These are phyloP conservation scores for Exophiala sideris DNA, from an alignment of 2,329 filamentous ascomycete species.

Conservation along the genomic window DNA sequence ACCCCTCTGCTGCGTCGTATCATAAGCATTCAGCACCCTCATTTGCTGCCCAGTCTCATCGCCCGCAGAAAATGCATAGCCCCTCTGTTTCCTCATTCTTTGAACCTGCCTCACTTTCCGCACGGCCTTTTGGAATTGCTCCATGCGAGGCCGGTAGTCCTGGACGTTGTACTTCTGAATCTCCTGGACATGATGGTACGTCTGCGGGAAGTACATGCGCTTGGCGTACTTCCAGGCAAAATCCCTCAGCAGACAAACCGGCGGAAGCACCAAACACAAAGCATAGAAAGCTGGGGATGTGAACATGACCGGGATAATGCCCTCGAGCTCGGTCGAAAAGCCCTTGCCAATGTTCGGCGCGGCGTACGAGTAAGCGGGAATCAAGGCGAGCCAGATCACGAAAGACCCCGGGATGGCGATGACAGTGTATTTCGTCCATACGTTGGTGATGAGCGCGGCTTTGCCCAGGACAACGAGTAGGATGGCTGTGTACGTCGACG, in stretches of 20 bases:
- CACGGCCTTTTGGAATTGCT: slow-evolving; percentile 99
- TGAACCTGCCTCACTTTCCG: slow-evolving; percentile 97
- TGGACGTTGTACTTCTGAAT: slow-evolving; percentile 99
- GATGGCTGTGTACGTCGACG: slow-evolving; percentile 89
- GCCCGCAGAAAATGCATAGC: slow-evolving; percentile 96
- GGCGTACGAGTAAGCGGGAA: slow-evolving; percentile 81
- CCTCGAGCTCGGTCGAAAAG: slow-evolving; percentile 80
- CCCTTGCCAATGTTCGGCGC: slow-evolving; percentile 73
- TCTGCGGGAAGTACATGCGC: slow-evolving; percentile 93
- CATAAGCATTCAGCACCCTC: slow-evolving; percentile 91
- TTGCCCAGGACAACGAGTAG: slow-evolving; percentile 91
- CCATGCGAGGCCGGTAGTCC: slow-evolving; percentile 97
- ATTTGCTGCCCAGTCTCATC: slow-evolving; percentile 82
- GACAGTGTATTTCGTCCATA: slow-evolving; percentile 98
- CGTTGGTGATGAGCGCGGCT: slow-evolving; percentile 88
- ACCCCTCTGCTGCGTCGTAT: slow-evolving; percentile 88
- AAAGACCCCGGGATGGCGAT: slow-evolving; percentile 93
- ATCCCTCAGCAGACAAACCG: slow-evolving; percentile 80
- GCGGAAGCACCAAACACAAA: slow-evolving; percentile 75
- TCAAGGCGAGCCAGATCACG: slow-evolving; percentile 84
- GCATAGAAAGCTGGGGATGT: slow-evolving; percentile 84
- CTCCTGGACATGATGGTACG: slow-evolving; percentile 97
- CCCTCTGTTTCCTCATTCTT: slow-evolving; percentile 97
- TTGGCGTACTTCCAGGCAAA: slow-evolving; percentile 97
- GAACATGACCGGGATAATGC: slow-evolving; percentile 78